Evolutionary conservation across 768 basidiomycete species (phyloP).

Genomic region (Boletus subcaerulescens): DNA sequence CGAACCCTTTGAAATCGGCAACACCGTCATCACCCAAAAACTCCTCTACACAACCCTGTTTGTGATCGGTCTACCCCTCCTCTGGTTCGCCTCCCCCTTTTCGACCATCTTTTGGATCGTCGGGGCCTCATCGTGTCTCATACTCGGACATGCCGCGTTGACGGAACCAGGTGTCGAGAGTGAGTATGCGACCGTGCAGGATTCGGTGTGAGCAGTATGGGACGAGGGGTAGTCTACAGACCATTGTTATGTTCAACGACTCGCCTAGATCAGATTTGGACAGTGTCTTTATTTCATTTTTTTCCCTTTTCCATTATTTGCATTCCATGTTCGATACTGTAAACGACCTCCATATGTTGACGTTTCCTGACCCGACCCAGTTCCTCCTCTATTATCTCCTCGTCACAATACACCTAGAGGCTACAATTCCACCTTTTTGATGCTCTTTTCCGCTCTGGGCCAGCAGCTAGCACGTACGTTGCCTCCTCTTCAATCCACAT

Average conservation of each 20-base stretch:
- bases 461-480: background rate
- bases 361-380: too few species aligned
- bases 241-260: too few species aligned
- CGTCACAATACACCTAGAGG: background rate
- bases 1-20: constrained; percentile 81
- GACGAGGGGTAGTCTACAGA: too few species aligned
- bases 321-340: background rate
- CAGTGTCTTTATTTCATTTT: background rate
- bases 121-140: constrained; percentile 79
- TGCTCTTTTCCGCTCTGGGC: background rate
- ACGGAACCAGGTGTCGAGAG: constrained; percentile 96
- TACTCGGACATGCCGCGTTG: constrained; percentile 81
- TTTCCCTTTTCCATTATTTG: background rate
- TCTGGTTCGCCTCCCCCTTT: constrained; percentile 75
- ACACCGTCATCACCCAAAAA: constrained; percentile 83
- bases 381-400: too few species aligned
- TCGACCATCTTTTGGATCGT: constrained; percentile 93
- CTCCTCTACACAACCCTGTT: constrained; percentile 86
- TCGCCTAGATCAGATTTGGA: background rate
- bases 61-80: constrained; percentile 85
- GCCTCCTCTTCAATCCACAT: background rate
- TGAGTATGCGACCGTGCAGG: constrained; percentile 83
- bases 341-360: too few species aligned
- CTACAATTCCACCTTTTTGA: background rate
- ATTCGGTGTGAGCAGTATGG: constrained; percentile 38